These are phyloP conservation scores for Colletotrichum sp. DNA, from an alignment of 2,329 filamentous ascomycete genomes.

Conservation along the genomic window DNA sequence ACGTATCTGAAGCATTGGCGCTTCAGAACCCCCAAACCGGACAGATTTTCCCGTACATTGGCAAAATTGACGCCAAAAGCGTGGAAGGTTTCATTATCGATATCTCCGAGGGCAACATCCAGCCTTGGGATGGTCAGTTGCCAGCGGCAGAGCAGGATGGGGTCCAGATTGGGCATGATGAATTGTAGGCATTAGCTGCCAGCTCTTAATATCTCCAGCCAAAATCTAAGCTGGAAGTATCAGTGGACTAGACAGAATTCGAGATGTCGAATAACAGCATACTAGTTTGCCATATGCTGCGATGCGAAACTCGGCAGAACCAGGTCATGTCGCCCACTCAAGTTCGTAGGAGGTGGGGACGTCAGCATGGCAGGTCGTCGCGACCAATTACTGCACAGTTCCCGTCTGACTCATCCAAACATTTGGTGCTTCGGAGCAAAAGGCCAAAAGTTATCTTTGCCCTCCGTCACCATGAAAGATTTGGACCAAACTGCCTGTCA, in stretches of 20 bases:
- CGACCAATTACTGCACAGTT: neutral
- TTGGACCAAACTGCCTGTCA: neutral
- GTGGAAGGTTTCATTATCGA: slow-evolving; percentile 48
- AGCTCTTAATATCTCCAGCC: neutral
- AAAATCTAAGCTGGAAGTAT: neutral
- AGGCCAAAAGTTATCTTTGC: neutral
- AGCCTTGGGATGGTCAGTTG: slow-evolving; percentile 37
- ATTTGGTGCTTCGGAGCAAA: neutral
- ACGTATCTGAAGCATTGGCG: slow-evolving; percentile 43
- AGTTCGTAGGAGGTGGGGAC: neutral
- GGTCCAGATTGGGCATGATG: neutral
- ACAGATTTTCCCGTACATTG: slow-evolving; percentile 43
- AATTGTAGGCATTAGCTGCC: neutral
- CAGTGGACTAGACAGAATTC: neutral
- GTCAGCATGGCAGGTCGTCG: neutral
- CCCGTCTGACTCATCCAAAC: neutral
- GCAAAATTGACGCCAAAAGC: slow-evolving; percentile 32
- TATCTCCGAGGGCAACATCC: slow-evolving; percentile 45
- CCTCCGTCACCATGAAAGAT: neutral
- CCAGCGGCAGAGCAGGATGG: neutral
- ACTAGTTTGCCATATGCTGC: neutral
- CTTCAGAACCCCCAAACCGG: slow-evolving; percentile 49
- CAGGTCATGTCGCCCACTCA: neutral
- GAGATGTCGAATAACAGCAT: neutral
- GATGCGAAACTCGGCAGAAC: neutral